These are phyloP conservation scores for Zasmidium angulare DNA, from an alignment of 2,329 filamentous ascomycete genomes.

Conservation along the genomic window DNA sequence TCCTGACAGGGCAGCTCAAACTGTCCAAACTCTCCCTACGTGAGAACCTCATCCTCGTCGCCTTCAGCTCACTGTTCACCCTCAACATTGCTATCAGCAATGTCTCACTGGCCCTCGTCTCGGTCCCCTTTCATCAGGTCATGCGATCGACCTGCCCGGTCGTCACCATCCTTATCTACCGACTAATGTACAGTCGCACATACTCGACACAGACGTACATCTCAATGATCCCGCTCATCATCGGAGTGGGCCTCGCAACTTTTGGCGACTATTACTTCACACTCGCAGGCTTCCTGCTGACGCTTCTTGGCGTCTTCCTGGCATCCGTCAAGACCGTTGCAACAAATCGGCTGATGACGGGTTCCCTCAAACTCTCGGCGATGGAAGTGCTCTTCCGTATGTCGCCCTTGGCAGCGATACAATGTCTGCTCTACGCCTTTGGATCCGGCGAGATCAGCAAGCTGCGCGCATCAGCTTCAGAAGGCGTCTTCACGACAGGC, in stretches of 20 bases:
- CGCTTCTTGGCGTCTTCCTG: slow-evolving; percentile 40
- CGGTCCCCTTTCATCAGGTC: slow-evolving; percentile 65
- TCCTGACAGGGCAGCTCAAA: slow-evolving; percentile 54
- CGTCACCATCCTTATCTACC: slow-evolving; percentile 63
- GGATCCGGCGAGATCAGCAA: slow-evolving; percentile 40
- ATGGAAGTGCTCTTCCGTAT: slow-evolving; percentile 57
- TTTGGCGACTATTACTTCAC: slow-evolving; percentile 65
- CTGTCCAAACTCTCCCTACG: slow-evolving; percentile 53
- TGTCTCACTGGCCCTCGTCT: slow-evolving; percentile 57
- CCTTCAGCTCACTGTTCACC: slow-evolving; percentile 63
- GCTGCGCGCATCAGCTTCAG: slow-evolving; percentile 19
- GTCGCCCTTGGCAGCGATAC: slow-evolving; percentile 23
- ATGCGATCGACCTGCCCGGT: slow-evolving; percentile 63
- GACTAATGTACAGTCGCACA: slow-evolving; percentile 55
- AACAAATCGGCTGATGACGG: slow-evolving; percentile 65
- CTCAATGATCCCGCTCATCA: slow-evolving; percentile 60
- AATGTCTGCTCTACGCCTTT: slow-evolving; percentile 22
- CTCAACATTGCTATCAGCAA: slow-evolving; percentile 65
- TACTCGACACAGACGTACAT: slow-evolving; percentile 60
- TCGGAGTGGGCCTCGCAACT: slow-evolving; percentile 61
- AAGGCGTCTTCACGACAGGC: slow-evolving; percentile 26
- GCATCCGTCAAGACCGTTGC: slow-evolving; percentile 58
- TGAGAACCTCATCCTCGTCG: slow-evolving; percentile 56
- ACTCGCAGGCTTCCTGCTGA: slow-evolving; percentile 45
- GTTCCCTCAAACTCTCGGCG: slow-evolving; percentile 56